Conservation (phyloP, 352 stramenopile species). For the Phytopythium kandeliae region DNA sequence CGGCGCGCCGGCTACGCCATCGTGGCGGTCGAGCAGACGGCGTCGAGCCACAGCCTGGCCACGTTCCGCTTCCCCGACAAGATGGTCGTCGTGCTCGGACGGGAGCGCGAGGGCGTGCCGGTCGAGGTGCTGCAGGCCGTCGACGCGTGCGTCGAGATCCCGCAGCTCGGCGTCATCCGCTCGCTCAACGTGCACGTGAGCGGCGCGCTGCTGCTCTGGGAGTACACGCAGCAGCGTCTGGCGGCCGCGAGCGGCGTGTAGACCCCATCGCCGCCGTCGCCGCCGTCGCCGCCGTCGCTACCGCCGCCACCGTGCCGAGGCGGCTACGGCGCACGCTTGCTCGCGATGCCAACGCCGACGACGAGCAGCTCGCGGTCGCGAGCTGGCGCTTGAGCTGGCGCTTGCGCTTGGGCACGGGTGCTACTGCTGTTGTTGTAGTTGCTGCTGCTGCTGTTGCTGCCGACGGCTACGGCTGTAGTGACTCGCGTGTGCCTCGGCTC, state of each 20-base stretch:
- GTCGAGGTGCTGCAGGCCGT: slow-evolving; percentile 93
- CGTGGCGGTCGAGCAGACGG: slow-evolving; percentile 94
- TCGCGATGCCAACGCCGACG: background rate
- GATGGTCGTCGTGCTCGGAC: slow-evolving; percentile 93
- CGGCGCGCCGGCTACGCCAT: slow-evolving; percentile 90
- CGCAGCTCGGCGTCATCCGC: slow-evolving; percentile 95
- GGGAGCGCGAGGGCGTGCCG: slow-evolving; percentile 96
- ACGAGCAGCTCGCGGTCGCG: slow-evolving; percentile 1
- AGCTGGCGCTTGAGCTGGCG: too few species aligned
- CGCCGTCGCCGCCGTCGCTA: too few species aligned
- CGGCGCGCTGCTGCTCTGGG: slow-evolving; percentile 93
- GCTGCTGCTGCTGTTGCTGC: too few species aligned
- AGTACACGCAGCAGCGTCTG: slow-evolving; percentile 92
- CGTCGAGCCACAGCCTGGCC: slow-evolving; percentile 83
- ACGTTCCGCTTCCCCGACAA: slow-evolving; percentile 85
- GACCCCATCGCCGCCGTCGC: too few species aligned
- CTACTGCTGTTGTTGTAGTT: background rate
- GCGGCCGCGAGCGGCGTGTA: too few species aligned
- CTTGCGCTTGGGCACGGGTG: too few species aligned
- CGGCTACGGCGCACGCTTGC: background rate
- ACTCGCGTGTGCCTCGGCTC: too few species aligned
- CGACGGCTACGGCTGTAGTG: too few species aligned
- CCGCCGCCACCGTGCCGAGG: too few species aligned
- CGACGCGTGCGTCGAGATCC: slow-evolving; percentile 97
- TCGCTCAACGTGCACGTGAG: slow-evolving; percentile 98